These are phyloP conservation scores for Lyophyllum decastes DNA, from an alignment of 768 basidiomycete genomes.

Conservation along the genomic window DNA sequence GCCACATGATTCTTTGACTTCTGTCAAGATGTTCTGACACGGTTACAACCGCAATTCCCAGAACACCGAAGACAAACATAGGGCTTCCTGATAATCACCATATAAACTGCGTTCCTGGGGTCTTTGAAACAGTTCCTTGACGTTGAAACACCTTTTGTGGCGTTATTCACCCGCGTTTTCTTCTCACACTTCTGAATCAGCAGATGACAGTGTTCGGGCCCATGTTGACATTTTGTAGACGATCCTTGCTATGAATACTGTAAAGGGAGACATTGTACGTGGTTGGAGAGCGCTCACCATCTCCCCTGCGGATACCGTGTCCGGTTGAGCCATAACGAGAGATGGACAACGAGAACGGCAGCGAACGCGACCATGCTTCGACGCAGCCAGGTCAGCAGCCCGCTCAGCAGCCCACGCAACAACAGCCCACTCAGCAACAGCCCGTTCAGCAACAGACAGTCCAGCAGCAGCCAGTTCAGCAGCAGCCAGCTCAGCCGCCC, in stretches of 20 bases:
- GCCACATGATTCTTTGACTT: not conserved
- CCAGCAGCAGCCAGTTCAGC: not conserved
- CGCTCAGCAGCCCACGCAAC: not conserved
- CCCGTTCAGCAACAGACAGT: too few relatives aligned
- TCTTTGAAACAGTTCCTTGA: not conserved
- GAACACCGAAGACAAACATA: not conserved
- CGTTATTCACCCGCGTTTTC: not conserved
- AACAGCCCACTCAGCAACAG: not conserved
- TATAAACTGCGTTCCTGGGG: not conserved
- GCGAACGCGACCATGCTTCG: constrained; percentile 4
- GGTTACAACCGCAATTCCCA: not conserved
- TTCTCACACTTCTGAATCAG: not conserved
- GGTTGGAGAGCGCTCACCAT: constrained; percentile 4
- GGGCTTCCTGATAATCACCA: not conserved
- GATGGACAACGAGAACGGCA: constrained; percentile 10
- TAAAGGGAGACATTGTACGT: not conserved
- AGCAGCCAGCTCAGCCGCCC: too few relatives aligned
- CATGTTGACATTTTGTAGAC: not conserved
- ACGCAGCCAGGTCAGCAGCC: not conserved
- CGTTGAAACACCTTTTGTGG: constrained; percentile 1
- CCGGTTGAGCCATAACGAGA: not conserved
- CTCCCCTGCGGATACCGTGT: not conserved
- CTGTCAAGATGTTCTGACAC: not conserved
- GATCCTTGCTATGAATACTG: not conserved
- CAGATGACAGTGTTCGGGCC: constrained; percentile 10